Base-by-base conservation (phyloP, 2,329 filamentous ascomycete species). In the Reticulascus tulasneorum region DNA sequence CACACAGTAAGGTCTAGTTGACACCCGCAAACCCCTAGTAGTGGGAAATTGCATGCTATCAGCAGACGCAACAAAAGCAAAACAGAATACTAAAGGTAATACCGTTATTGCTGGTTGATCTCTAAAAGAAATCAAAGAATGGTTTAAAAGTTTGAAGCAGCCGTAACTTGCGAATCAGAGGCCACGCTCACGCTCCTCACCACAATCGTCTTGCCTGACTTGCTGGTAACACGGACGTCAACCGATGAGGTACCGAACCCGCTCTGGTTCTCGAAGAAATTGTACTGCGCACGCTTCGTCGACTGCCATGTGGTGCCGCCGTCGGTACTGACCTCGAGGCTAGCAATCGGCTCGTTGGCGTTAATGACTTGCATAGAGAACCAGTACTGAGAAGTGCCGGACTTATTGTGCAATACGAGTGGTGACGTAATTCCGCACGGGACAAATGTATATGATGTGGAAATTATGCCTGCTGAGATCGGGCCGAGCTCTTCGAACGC, bases 311-410 rank as follows among this genome's bases (percentile, higher is more conserved):
- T 75, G 35, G 48, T 65, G 13, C 79, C 79, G 9, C 73, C 67
- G 49, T 84, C 72, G 13, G 67, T 76, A 40, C 73, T 77, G 39
- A 83, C 77, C 47, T 83, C 77, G 17, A 84, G 64, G 44, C 60
- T 66, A 35, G 63, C 48, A 25, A 83, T 67, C 12, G 68, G 65
- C 41, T 74, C 64, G 53, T 79, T 80, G 49, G 73, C 61, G 57
- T 83, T 82, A 49, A 80, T 65, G 27, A 83, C 77, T 55, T 84
- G 80, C 67, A 62, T 59, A 27, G 53, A 54, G 48, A 56, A 60
- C 64, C 61, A 71, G 50, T 60, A 56, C n/a, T 46, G 32, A 6
- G 63, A 67, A 5, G 63, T 63, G 9, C 66, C 66, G 12, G 53
- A 55, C 55, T 70, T 70, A 56, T 63, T 68, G 48, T 62, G 61